These are phyloP conservation scores for Babesia bovis DNA, from an alignment of 169 alveolate genomes.

Conservation along the genomic window DNA sequence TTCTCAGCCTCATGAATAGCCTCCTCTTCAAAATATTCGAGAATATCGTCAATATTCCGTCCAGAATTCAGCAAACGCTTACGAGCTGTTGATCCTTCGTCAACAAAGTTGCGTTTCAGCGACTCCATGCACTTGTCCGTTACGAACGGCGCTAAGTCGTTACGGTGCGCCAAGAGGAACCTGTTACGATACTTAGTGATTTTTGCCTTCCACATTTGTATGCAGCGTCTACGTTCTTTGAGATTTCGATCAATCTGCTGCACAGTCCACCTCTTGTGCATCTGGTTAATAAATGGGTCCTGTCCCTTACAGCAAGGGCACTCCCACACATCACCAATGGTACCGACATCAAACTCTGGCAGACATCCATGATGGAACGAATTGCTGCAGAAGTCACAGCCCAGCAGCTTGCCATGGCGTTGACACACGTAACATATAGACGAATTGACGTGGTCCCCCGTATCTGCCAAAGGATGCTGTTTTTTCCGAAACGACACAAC, in stretches of 20 bases:
- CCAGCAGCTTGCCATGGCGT: slow-evolving; percentile 85
- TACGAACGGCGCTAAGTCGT: slow-evolving; percentile 81
- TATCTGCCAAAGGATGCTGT: slow-evolving; percentile 70
- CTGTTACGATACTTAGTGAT: slow-evolving; percentile 79
- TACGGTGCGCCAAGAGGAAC: slow-evolving; percentile 79
- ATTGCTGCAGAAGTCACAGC: slow-evolving; percentile 89
- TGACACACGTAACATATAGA: slow-evolving; percentile 89
- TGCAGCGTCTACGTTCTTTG: slow-evolving; percentile 80
- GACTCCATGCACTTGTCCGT: slow-evolving; percentile 75
- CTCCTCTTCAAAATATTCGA: slow-evolving; percentile 74
- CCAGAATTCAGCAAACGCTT: slow-evolving; percentile 45
- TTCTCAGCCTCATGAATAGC: slow-evolving; percentile 72
- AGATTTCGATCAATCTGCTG: slow-evolving; percentile 79
- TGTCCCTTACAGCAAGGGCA: slow-evolving; percentile 89
- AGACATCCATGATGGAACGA: slow-evolving; percentile 86
- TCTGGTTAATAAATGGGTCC: slow-evolving; percentile 86
- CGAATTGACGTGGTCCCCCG: slow-evolving; percentile 81
- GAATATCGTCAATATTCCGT: slow-evolving; percentile 62
- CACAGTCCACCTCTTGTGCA: slow-evolving; percentile 86
- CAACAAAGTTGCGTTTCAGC: slow-evolving; percentile 70
- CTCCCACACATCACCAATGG: slow-evolving; percentile 86
- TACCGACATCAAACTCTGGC: slow-evolving; percentile 83
- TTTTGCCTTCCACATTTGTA: slow-evolving; percentile 75
- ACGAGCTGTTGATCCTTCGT: slow-evolving; percentile 18
- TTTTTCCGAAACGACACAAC: slow-evolving; percentile 76